phyloP scores from a whole-genome alignment of 2,329 filamentous ascomycete species.

The Pyrenochaeta sp. region DNA sequence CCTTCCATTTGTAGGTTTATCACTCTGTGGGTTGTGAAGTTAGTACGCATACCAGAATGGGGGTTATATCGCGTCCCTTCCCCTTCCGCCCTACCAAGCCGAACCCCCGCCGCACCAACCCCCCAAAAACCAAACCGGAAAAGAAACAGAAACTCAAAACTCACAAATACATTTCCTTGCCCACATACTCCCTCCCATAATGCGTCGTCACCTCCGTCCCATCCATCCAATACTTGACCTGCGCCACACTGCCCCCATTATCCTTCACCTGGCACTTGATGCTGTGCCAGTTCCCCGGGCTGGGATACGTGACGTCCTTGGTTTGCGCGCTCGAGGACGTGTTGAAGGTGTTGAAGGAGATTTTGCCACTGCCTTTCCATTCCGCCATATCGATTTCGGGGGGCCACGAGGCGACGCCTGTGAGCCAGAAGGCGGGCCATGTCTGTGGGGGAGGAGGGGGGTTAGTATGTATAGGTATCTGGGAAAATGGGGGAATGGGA shows the following conservation, averaged over 20 bases:
- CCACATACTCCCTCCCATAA: constrained; percentile 59
- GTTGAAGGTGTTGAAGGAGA: constrained; percentile 65
- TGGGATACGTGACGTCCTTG: constrained; percentile 58
- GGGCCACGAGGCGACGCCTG: constrained; percentile 62
- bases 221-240: constrained; percentile 64
- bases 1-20: constrained; percentile 47
- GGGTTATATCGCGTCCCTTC: too few relatives aligned
- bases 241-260: constrained; percentile 57
- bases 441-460: constrained; percentile 45
- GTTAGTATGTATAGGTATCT: not conserved
- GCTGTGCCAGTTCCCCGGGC: constrained; percentile 57
- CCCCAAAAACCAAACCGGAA: too few relatives aligned
- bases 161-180: constrained; percentile 42
- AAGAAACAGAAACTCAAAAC: constrained; percentile 7
- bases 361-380: constrained; percentile 65
- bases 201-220: constrained; percentile 59
- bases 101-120: too few relatives aligned
- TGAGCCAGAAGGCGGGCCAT: constrained; percentile 68
- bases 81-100: not conserved
- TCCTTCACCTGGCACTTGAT: constrained; percentile 61
- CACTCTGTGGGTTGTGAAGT: constrained; percentile 25
- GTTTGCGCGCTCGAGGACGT: constrained; percentile 57
- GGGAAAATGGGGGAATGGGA: not conserved
- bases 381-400: constrained; percentile 68
- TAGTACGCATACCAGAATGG: too few relatives aligned